phyloP scores from a whole-genome alignment of 2,329 filamentous ascomycete genomes.

The Dendryphion nanum region DNA sequence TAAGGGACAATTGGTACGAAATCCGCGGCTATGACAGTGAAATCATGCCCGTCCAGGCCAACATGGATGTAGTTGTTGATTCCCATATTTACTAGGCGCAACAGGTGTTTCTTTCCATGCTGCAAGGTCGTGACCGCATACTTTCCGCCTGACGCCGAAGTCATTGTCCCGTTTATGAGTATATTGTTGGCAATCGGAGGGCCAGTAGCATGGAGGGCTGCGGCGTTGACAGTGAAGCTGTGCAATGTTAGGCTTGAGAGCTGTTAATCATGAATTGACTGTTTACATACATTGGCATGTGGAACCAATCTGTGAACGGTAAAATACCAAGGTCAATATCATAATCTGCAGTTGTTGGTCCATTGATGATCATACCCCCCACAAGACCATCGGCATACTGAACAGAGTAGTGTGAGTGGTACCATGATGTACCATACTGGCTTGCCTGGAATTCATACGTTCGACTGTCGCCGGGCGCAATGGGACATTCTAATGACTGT shows the following conservation, averaged over 20 bases:
- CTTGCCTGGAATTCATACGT: conserved; percentile 36
- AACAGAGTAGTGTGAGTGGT: conserved; percentile 28
- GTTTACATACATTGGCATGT: conserved; percentile 20
- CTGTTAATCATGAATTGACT: too few relatives aligned
- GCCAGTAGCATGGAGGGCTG: conserved; percentile 35
- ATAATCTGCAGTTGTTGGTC: conserved; percentile 38
- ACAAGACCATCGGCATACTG: conserved; percentile 38
- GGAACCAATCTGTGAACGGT: conserved; percentile 42
- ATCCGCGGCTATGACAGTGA: conserved; percentile 46
- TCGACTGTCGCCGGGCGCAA: conserved; percentile 54
- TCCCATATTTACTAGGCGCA: conserved; percentile 45
- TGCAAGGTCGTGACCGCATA: conserved; percentile 34
- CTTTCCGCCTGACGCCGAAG: conserved; percentile 25
- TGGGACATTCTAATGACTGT: conserved; percentile 74
- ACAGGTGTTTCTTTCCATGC: conserved; percentile 43
- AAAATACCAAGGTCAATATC: conserved; percentile 40
- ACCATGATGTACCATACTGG: conserved; percentile 37
- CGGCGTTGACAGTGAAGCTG: conserved; percentile 30
- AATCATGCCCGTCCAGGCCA: conserved; percentile 40
- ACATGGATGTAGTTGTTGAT: conserved; percentile 40
- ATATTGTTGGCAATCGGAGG: conserved; percentile 49
- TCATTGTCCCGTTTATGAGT: conserved; percentile 58
- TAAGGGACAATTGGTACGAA: conserved; percentile 46
- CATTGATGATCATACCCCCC: conserved; percentile 41
- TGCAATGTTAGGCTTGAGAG: too few relatives aligned